Evolutionary conservation across 2,329 filamentous ascomycete genomes (phyloP).

Genomic region (Capronia coronata): DNA sequence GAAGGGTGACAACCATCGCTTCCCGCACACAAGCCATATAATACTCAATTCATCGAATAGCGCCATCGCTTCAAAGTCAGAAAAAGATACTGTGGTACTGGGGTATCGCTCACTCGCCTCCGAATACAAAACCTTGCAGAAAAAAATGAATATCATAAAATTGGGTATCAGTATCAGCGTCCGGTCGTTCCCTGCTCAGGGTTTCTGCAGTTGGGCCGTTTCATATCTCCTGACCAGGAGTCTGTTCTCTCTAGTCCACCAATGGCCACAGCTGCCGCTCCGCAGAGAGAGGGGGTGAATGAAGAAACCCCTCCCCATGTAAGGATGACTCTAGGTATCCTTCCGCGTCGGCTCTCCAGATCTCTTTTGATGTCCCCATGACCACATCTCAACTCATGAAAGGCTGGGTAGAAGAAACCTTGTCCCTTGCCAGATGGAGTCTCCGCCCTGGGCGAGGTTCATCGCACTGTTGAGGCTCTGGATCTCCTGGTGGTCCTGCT

Average conservation of each 20-base stretch:
- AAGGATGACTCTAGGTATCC: background rate
- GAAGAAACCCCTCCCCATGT: background rate
- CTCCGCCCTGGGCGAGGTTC: background rate
- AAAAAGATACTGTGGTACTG: background rate
- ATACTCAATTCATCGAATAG: constrained; percentile 1
- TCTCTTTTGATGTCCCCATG: background rate
- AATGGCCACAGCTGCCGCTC: background rate
- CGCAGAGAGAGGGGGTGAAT: background rate
- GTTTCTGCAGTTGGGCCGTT: background rate
- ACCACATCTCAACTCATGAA: background rate
- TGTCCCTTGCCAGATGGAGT: no score
- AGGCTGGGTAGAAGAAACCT: background rate
- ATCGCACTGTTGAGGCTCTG: background rate
- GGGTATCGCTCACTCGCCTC: constrained; percentile 7
- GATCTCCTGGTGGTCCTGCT: constrained; percentile 2
- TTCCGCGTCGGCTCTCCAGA: background rate
- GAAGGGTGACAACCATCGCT: background rate
- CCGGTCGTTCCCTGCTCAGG: background rate
- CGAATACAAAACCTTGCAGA: background rate
- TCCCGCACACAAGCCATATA: background rate
- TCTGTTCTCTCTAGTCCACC: background rate
- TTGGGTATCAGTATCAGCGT: constrained; percentile 7
- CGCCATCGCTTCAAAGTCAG: constrained; percentile 11
- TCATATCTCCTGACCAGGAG: background rate
- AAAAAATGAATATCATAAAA: constrained; percentile 4